Base-by-base conservation (phyloP, 176 grass and related monocot genomes). In the Rhynchospora breviuscula region DNA sequence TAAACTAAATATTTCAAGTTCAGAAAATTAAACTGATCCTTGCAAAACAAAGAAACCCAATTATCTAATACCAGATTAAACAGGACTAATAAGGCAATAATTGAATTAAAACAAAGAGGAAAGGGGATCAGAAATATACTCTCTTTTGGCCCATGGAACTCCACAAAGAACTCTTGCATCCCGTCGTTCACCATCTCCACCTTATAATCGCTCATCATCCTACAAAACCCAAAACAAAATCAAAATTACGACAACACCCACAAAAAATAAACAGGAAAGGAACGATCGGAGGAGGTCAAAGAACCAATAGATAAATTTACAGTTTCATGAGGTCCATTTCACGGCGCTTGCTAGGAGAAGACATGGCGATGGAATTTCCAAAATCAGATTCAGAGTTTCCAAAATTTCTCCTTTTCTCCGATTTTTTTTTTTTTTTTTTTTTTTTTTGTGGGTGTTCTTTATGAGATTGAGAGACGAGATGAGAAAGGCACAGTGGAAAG, bases 301-400 rank as follows among this genome's bases (percentile, higher is more conserved):
- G 8, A 62, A 12, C 31, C 10, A 44, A 80, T 79, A 88, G 14
- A 49, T 2, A 51, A 73, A 84, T 87, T 91, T 60, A 97, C 95
- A 97, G 87, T 91, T 97, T 97, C 95, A 97, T 97, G 31, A 97
- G 89, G 86, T 97, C 95, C 95, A 97, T 97, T 88, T 97, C 95
- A 65, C 95, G 92, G 81, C 95, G 95, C 85, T 97, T 97, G 95
- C 92, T 94, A 6, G 92, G 95, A 7, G 92, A 97, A 44, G 95
- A 97, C 95, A 97, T 97, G 82, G 54, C 63, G 53, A 64, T 18
- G 8, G 54, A 54, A 66, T 26, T 68, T 23, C n/a, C 2, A 63
- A 8, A 60, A 86, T 62, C 63, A 40, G 7, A 62, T 64, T 19
- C 13, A 17, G 8, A 47, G 15, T 46, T 10, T 35, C 73, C 45